These are phyloP conservation scores for Colletotrichum sp. DNA, from an alignment of 2,329 filamentous ascomycete species.

Conservation along the genomic window DNA sequence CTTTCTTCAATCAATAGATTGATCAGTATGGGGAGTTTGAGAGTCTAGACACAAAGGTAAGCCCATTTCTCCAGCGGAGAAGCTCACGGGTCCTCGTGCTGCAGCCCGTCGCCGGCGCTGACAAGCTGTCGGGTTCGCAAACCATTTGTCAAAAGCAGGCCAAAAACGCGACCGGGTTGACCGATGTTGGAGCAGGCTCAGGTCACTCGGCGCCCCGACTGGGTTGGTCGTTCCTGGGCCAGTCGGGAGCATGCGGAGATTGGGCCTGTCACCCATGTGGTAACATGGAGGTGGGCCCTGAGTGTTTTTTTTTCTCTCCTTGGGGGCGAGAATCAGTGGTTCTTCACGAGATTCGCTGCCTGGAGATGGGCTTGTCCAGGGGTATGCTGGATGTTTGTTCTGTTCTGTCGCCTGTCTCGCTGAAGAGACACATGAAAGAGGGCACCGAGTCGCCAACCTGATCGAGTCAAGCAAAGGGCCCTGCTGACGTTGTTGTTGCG, in stretches of 20 bases:
- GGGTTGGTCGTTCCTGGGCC: slow-evolving; percentile 7
- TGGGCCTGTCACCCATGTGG: neutral
- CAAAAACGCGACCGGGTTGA: neutral
- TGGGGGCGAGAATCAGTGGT: neutral
- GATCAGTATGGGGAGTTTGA: neutral
- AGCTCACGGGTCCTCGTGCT: neutral
- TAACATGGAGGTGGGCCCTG: neutral
- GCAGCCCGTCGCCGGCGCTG: neutral
- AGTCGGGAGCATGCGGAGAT: slow-evolving; percentile 14
- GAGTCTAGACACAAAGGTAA: neutral
- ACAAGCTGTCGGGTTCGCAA: neutral
- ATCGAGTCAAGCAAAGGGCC: neutral
- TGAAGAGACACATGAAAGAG: neutral
- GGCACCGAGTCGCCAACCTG: neutral
- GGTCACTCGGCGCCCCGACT: slow-evolving; percentile 1
- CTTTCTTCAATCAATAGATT: neutral
- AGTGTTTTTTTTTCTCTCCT: neutral
- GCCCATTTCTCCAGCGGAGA: neutral
- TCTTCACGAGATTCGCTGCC: neutral
- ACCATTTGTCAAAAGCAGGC: neutral
- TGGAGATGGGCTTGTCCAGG: neutral
- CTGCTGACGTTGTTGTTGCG: neutral
- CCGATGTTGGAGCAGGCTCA: slow-evolving; percentile 1
- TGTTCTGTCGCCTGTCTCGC: neutral
- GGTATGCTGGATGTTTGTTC: neutral